Evolutionary conservation across 495 filamentous ascomycete species (phyloP), one percentile per base, ranked within the genome.

Genomic region (Xylaria flabelliformis): DNA sequence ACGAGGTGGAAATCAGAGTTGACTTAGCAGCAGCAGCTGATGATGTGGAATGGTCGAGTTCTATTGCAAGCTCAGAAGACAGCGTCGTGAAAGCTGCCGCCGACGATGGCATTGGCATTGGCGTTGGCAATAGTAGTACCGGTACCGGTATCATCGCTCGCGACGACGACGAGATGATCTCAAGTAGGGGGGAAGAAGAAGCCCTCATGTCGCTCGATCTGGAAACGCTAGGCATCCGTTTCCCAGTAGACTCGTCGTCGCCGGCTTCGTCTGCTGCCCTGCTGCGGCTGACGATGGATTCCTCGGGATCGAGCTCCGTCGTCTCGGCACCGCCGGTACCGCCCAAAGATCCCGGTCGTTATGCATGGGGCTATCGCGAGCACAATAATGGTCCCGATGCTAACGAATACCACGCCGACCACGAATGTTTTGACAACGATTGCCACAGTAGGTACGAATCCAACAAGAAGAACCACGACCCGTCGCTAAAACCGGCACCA

Each of bases 401-500:
- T 4, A 10, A 48, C 29, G 42, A 29, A 3, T 19, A 53, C 7
- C 32, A 67, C 12, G 50, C 44, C 26, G 55, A n/a, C 32, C 17
- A 69, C 9, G 48, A 51, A 51, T n/a, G 48, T 7, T n/a, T n/a
- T n/a, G 48, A 24, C n/a, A 51, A 24, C n/a, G 0, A 34, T 32
- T 7, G 29, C 32, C 19, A 15, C 56, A 36, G n/a, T n/a, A n/a
- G 19, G 2, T 26, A 24, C 26, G 39, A 62, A 26, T 44, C 5
- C 21, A 21, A 69, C 12, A 17, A 42, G 21, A 12, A 53, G 21
- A 12, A 53, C n/a, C 46, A 63, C 21, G 68, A 63, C 19, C 58
- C 58, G 41, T 70, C 58, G 44, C 68, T 70, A 12, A 42, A 70
- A 10, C 68, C 68, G 19, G 53, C 68, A 8, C 68, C 56, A 1